Percentiles rank a stretch among this genome's conserved stretches.
Evolutionary conservation across 2,329 filamentous ascomycete species (phyloP).

Genomic region (Aspergillus texensis): DNA sequence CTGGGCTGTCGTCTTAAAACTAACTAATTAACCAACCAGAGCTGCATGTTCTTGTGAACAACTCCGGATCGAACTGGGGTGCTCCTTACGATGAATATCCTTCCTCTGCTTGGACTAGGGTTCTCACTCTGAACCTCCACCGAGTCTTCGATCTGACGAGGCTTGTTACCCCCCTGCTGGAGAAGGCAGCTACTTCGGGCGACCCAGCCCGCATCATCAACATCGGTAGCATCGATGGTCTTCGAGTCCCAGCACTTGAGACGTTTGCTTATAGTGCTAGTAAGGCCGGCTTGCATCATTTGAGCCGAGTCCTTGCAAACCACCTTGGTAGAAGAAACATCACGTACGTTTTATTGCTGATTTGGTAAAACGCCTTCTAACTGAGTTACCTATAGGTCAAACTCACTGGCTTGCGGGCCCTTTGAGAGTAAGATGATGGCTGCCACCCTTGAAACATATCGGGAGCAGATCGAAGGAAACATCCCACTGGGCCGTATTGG

Average conservation of each 20-base stretch:
- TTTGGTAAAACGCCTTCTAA: not conserved
- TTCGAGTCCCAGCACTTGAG: constrained; percentile 55
- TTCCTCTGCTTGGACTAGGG: constrained; percentile 60
- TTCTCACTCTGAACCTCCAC: constrained; percentile 59
- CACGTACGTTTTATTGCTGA: constrained; percentile 46
- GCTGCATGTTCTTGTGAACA: constrained; percentile 54
- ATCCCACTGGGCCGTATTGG: constrained; percentile 71
- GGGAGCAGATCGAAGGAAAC: constrained; percentile 53
- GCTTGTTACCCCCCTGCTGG: constrained; percentile 51
- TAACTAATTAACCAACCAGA: constrained; percentile 32
- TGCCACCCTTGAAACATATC: constrained; percentile 54
- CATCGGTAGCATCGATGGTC: constrained; percentile 57
- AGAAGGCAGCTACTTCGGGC: constrained; percentile 48
- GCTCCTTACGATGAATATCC: constrained; percentile 62
- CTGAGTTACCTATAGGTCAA: constrained; percentile 49
- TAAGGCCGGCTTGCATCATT: constrained; percentile 57
- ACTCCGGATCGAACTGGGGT: constrained; percentile 58
- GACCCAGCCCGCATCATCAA: constrained; percentile 55
- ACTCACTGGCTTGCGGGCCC: constrained; percentile 72
- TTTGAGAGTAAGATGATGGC: constrained; percentile 59
- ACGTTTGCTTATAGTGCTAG: constrained; percentile 58
- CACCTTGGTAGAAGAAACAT: constrained; percentile 57
- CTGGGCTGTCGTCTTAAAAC: not conserved
- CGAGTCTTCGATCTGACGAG: constrained; percentile 53
- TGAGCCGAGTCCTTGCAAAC: constrained; percentile 54